Evolutionary conservation across 805 yeast species (phyloP).

Genomic region (Wickerhamomyces mucosus): DNA sequence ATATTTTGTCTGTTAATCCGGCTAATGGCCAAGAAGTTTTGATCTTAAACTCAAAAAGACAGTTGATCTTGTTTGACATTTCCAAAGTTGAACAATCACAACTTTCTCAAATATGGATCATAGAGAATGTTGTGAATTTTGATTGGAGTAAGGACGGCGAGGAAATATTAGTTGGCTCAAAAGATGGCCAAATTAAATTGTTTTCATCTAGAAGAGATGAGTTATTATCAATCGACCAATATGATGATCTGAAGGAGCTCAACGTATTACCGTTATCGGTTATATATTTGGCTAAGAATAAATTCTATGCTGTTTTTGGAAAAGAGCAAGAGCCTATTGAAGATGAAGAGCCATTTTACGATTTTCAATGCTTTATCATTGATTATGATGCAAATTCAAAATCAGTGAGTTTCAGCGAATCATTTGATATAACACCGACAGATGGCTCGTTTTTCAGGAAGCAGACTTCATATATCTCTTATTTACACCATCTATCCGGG

Average conservation of each 20-base stretch:
- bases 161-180: constrained; percentile 10
- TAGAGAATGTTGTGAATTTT: constrained; percentile 15
- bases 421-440: constrained; percentile 40
- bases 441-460: constrained; percentile 40
- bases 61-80: too few relatives aligned
- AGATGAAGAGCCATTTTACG: constrained; percentile 21
- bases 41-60: constrained; percentile 10
- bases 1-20: constrained; percentile 18
- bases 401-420: constrained; percentile 19
- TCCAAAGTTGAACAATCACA: constrained; percentile 7
- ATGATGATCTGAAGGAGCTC: constrained; percentile 12
- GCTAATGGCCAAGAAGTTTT: constrained; percentile 8
- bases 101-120: not conserved
- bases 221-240: constrained; percentile 3
- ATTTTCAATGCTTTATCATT: constrained; percentile 18
- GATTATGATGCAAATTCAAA: not conserved
- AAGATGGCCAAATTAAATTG: constrained; percentile 10
- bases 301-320: constrained; percentile 21
- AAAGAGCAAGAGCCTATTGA: constrained; percentile 19
- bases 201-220: constrained; percentile 7
- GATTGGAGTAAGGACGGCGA: constrained; percentile 17
- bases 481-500: constrained; percentile 32
- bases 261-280: constrained; percentile 10
- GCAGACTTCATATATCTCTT: constrained; percentile 34
- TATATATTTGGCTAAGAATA: constrained; percentile 8